Percentiles rank a stretch among this genome's conserved stretches.
Conservation (phyloP, 345 rosid species). For the Raphanus sativus region DNA sequence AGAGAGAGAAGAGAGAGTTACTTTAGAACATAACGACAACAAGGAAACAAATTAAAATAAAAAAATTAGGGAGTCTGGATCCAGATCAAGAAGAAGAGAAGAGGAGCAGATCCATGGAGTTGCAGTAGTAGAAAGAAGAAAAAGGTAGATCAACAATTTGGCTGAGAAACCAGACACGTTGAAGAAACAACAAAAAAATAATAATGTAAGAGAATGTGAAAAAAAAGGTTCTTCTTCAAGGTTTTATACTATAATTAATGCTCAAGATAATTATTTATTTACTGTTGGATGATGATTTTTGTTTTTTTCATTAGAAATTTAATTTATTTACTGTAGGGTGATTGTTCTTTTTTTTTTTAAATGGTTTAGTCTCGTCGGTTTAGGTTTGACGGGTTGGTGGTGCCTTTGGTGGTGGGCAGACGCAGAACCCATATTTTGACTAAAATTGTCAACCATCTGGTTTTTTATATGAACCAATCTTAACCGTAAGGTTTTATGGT, state of each 20-base stretch:
- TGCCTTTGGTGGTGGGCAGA: slow-evolving; percentile 16
- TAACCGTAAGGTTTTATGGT: not conserved
- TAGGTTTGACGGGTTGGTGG: slow-evolving; percentile 28
- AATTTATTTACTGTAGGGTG: not conserved
- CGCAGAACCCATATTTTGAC: slow-evolving; percentile 1
- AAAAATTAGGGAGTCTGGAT: slow-evolving; percentile 9
- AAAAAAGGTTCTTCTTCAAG: slow-evolving; percentile 38
- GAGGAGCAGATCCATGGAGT: slow-evolving; percentile 36
- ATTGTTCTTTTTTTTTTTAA: no score
- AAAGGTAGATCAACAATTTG: slow-evolving; percentile 38
- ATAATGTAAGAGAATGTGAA: slow-evolving; percentile 37
- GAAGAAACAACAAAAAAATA: not conserved
- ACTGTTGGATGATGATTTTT: not conserved
- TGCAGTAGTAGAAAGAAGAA: slow-evolving; percentile 10
- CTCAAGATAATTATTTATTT: no score
- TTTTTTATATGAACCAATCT: not conserved
- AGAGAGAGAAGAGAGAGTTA: slow-evolving; percentile 8
- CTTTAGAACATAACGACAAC: slow-evolving; percentile 20
- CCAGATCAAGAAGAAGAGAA: slow-evolving; percentile 22
- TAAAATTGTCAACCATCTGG: not conserved
- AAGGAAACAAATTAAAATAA: not conserved
- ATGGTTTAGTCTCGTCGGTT: not conserved
- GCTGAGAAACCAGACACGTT: slow-evolving; percentile 39
- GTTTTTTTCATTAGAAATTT: not conserved
- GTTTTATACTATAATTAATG: slow-evolving; percentile 19